Conservation (phyloP, 2,329 filamentous ascomycete genomes). For the Fusarium mundagurra region DNA sequence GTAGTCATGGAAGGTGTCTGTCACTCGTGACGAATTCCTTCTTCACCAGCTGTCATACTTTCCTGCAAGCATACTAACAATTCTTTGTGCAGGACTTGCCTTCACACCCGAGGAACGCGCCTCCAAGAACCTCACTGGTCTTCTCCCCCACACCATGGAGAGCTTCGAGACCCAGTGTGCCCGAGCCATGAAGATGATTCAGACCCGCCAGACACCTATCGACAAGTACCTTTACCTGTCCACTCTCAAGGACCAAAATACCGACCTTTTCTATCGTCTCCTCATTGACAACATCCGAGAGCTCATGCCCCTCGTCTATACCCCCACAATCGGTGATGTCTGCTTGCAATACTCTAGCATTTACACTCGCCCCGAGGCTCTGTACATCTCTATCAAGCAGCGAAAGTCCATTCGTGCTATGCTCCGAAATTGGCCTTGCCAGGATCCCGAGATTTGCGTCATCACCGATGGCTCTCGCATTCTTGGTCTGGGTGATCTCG, state of each 20-base stretch:
- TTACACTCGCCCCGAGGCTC: conserved; percentile 92
- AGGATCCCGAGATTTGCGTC: conserved; percentile 92
- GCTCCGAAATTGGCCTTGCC: conserved; percentile 91
- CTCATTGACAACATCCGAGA: conserved; percentile 81
- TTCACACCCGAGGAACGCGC: conserved; percentile 72
- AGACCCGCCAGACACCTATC: conserved; percentile 73
- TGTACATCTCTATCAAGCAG: conserved; percentile 97
- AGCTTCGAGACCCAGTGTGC: conserved; percentile 68
- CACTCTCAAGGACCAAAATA: conserved; percentile 77
- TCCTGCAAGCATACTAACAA: conserved; percentile 19
- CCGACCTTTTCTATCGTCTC: conserved; percentile 84
- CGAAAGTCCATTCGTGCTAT: conserved; percentile 89
- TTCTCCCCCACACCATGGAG: conserved; percentile 72
- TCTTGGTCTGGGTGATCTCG: conserved; percentile 91
- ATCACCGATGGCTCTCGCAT: conserved; percentile 96
- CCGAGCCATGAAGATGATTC: conserved; percentile 78
- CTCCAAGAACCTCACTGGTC: conserved; percentile 71
- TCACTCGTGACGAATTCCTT: background rate
- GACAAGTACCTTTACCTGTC: conserved; percentile 89
- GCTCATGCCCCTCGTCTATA: conserved; percentile 86
- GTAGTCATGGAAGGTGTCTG: background rate
- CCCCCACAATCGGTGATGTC: conserved; percentile 92
- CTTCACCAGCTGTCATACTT: background rate
- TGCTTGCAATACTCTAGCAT: conserved; percentile 96
- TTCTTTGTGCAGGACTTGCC: conserved; percentile 61